A percentile compares a stretch with the other conserved stretches of the same genome.
These are phyloP conservation scores for Sporothrix luriei DNA, from an alignment of 2,329 filamentous ascomycete genomes.

Conservation along the genomic window DNA sequence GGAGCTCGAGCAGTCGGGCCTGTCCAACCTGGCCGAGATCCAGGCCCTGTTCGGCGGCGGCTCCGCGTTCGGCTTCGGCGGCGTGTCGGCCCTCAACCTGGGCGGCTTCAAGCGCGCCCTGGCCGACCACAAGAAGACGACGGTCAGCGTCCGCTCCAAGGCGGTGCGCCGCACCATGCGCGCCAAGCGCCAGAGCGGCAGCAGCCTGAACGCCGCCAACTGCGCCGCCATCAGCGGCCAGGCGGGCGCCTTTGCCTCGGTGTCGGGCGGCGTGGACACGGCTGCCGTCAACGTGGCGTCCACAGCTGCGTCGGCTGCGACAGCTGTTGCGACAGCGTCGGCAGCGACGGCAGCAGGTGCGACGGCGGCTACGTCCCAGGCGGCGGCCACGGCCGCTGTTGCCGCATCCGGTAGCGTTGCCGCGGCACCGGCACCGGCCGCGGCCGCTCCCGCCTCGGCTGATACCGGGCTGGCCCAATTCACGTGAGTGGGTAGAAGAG, in stretches of 20 bases:
- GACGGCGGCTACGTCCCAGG: constrained; percentile 23
- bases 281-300: constrained; percentile 28
- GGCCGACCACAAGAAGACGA: constrained; percentile 38
- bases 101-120: constrained; percentile 42
- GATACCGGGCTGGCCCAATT: constrained; percentile 37
- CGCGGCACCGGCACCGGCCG: constrained; percentile 30
- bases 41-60: constrained; percentile 41
- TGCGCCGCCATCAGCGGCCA: constrained; percentile 17
- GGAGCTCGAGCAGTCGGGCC: constrained; percentile 41
- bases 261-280: constrained; percentile 22
- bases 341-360: constrained; percentile 7
- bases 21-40: constrained; percentile 39
- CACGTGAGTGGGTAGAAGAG: constrained; percentile 33
- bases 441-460: constrained; percentile 12
- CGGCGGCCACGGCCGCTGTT: not conserved
- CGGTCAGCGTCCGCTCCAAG: constrained; percentile 35
- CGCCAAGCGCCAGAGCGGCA: constrained; percentile 37
- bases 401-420: constrained; percentile 26
- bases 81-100: constrained; percentile 32
- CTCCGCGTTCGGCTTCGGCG: constrained; percentile 33
- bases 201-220: constrained; percentile 9
- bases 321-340: constrained; percentile 28
- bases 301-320: constrained; percentile 6
- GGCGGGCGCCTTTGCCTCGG: constrained; percentile 8
- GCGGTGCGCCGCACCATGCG: constrained; percentile 37